Evolutionary conservation across 352 stramenopile species (phyloP), one percentile per base, ranked within the genome.

Genomic region (Phytophthora vignae): DNA sequence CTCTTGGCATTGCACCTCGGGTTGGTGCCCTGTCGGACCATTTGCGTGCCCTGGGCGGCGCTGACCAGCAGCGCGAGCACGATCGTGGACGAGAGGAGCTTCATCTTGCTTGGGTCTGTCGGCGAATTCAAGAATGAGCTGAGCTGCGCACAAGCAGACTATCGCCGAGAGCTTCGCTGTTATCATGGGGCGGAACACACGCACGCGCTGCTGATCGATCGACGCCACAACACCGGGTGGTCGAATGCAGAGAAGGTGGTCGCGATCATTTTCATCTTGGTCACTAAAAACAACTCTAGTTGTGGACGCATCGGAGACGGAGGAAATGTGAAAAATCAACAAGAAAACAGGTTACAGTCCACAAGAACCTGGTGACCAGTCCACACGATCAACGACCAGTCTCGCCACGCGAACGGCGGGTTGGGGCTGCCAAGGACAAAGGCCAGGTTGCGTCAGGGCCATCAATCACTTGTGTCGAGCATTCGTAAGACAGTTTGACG

Each of bases 211-310:
- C 38, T 60, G 17, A 58, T 59, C 29, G 63, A 58, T 49, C 38
- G 48, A 52, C 54, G 17, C 49, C 33, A 38, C 19, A 25, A 64
- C 55, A 33, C 14, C n/a, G 50, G 36, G 54, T 69, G 63, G 54
- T 69, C 64, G 54, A 52, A 52, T 55, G 27, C 65, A 68, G 57
- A 73, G 50, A 67, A 46, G 2, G 58, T 48, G 58, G 6, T 57
- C 52, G 19, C 66, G 44, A 73, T 73, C 59, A 68, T 73, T 73
- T 69, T 61, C 54, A 69, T 73, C 66, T n/a, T n/a, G n/a, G n/a
- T n/a, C n/a, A n/a, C n/a, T n/a, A n/a, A n/a, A n/a, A n/a, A n/a
- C n/a, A n/a, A n/a, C n/a, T n/a, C n/a, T n/a, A n/a, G n/a, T n/a
- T n/a, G n/a, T n/a, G n/a, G n/a, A n/a, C n/a, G n/a, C n/a, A n/a